Conservation (phyloP, 2,329 filamentous ascomycete genomes). For the Nemania sp. region DNA sequence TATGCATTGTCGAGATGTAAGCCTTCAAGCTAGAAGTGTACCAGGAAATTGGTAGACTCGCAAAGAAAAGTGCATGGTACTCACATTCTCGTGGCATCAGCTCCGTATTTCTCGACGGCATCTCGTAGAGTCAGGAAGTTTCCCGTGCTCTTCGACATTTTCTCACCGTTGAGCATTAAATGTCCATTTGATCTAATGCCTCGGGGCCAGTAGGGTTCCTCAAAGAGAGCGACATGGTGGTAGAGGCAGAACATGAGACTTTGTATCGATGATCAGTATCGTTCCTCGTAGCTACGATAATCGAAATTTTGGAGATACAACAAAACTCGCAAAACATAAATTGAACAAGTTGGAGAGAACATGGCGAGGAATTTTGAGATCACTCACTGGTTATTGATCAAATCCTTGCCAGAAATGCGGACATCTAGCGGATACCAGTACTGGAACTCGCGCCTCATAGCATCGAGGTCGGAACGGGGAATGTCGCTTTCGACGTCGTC, state of each 20-base stretch:
- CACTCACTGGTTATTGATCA: slow-evolving; percentile 58
- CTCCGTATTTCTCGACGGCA: slow-evolving; percentile 86
- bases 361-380: not conserved
- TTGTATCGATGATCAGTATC: slow-evolving; percentile 54
- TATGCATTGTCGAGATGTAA: not conserved
- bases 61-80: not conserved
- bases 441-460: slow-evolving; percentile 27
- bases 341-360: not conserved
- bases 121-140: slow-evolving; percentile 95
- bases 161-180: slow-evolving; percentile 91
- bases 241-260: slow-evolving; percentile 90
- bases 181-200: slow-evolving; percentile 90
- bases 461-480: slow-evolving; percentile 69
- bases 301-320: not conserved
- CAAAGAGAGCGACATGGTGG: slow-evolving; percentile 88
- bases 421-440: slow-evolving; percentile 28
- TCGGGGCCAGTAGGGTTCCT: slow-evolving; percentile 83
- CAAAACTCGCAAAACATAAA: not conserved
- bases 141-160: slow-evolving; percentile 97
- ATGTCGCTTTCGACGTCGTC: slow-evolving; percentile 71
- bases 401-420: slow-evolving; percentile 16
- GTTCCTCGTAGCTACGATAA: not conserved
- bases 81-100: slow-evolving; percentile 81
- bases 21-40: not conserved
- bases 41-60: not conserved